Conservation (phyloP, 2,329 filamentous ascomycete genomes). For the Magnaporthiopsis poae region DNA sequence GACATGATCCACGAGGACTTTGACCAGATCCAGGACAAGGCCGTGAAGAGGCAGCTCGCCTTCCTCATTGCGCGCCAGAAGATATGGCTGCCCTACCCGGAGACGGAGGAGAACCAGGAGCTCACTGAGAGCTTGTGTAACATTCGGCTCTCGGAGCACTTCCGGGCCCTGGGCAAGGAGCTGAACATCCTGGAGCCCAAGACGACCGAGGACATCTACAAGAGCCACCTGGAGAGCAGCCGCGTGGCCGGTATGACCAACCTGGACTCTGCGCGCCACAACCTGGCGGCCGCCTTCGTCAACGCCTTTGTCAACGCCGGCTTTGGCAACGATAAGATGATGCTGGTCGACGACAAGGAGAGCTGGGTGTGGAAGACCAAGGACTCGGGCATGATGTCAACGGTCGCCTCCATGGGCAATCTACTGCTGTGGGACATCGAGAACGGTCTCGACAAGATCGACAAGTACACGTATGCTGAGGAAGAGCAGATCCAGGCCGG, state of each 20-base stretch:
- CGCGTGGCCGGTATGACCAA: constrained; percentile 88
- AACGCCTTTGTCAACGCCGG: constrained; percentile 96
- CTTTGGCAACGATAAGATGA: constrained; percentile 93
- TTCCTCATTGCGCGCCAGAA: constrained; percentile 87
- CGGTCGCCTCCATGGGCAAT: constrained; percentile 84
- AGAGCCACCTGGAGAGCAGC: constrained; percentile 93
- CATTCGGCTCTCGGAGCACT: constrained; percentile 77
- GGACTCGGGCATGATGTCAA: constrained; percentile 94
- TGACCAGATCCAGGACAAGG: constrained; percentile 65
- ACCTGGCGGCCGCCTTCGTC: constrained; percentile 89
- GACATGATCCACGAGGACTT: constrained; percentile 75
- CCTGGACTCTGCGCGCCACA: constrained; percentile 88
- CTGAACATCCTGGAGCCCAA: constrained; percentile 95
- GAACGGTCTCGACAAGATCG: constrained; percentile 81
- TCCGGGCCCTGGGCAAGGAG: constrained; percentile 88
- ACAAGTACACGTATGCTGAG: constrained; percentile 78
- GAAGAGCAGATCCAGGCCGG: constrained; percentile 82
- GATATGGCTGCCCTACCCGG: constrained; percentile 64
- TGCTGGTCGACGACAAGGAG: constrained; percentile 82
- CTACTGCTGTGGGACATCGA: constrained; percentile 91
- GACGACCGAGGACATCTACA: constrained; percentile 97
- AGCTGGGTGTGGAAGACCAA: constrained; percentile 99
- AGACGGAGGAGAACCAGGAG: constrained; percentile 52
- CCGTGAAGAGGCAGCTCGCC: constrained; percentile 83
- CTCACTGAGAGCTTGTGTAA: constrained; percentile 80